A percentile compares a stretch with the other conserved stretches of the same genome.
Conservation (phyloP, 2,329 filamentous ascomycete genomes). For the Diaporthe citrichinensis region DNA sequence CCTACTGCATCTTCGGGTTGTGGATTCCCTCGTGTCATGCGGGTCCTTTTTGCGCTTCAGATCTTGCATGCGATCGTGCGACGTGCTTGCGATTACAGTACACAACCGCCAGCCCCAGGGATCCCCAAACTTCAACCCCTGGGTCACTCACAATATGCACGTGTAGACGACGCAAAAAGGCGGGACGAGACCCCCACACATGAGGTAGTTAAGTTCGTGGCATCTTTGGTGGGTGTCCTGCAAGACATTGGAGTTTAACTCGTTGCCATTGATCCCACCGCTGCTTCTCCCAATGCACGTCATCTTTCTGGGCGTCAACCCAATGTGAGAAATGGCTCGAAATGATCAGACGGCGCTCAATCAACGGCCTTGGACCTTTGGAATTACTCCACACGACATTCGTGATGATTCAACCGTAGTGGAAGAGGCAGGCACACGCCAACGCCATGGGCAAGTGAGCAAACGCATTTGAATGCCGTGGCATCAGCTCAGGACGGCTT, state of each 20-base stretch:
- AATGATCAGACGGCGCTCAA: no score
- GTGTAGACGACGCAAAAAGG: neutral
- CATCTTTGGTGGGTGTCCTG: neutral
- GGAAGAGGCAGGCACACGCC: neutral
- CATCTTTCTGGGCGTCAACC: no score
- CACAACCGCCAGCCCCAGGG: neutral
- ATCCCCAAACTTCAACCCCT: neutral
- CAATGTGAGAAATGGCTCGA: no score
- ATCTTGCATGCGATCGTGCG: conserved; percentile 22
- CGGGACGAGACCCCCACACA: neutral
- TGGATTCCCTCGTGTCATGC: conserved; percentile 38
- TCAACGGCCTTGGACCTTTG: neutral
- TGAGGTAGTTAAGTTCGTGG: neutral
- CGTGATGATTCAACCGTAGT: no score
- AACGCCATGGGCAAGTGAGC: neutral
- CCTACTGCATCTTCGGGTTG: conserved; percentile 12
- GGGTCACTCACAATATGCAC: neutral
- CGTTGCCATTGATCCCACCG: no score
- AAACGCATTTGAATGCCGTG: neutral
- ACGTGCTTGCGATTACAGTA: conserved; percentile 17
- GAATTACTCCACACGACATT: neutral
- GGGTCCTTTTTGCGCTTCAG: conserved; percentile 22
- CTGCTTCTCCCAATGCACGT: neutral
- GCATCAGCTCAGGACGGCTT: neutral
- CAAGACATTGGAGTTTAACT: neutral